Base-by-base conservation (phyloP, 345 rosid species). In the Citropsis articulata region DNA sequence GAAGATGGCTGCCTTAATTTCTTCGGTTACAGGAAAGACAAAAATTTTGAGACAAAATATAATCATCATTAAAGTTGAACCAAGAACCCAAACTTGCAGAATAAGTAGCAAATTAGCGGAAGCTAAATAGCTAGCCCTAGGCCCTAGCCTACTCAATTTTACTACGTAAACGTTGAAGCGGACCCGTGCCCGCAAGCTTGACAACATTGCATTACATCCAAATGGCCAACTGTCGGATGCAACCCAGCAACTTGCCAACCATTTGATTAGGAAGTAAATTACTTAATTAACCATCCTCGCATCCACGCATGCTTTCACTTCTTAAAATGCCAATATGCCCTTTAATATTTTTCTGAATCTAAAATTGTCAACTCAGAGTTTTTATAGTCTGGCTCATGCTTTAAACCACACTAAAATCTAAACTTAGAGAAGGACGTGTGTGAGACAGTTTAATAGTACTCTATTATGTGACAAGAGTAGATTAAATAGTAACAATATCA, bases 191-290 rank as follows among this genome's bases (percentile, higher is more conserved):
- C 59, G 69, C 33, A 69, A 68, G 62, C 76, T 30, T 21, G 13
- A 64, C 50, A 27, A 38, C 79, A 69, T 25, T 33, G 80, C 75
- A 75, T 76, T 78, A 64, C 78, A 48, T 76, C 61, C 57, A 36
- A 24, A 72, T 35, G 9, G 59, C 79, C 59, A 63, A 63, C 72
- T 82, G 87, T 78, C 88, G 83, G 81, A n/a, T 63, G 81, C 83
- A 68, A 76, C 77, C 73, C 81, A 48, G 82, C 83, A 86, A 86
- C 72, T 78, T 85, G 79, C 16, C 56, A 72, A 21, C 28, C 19
- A 22, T 5, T 13, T 13, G 48, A 33, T 56, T 68, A 40, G 19
- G 55, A 42, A 42, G 0, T 48, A 14, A 12, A 16, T 48, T 48
- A 45, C 7, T 42, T 69, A 40, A 9, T 40, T 68, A 38, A 9